Conservation (phyloP, 192 early-diverging fungal species). For the Umbelopsis ramanniana region DNA sequence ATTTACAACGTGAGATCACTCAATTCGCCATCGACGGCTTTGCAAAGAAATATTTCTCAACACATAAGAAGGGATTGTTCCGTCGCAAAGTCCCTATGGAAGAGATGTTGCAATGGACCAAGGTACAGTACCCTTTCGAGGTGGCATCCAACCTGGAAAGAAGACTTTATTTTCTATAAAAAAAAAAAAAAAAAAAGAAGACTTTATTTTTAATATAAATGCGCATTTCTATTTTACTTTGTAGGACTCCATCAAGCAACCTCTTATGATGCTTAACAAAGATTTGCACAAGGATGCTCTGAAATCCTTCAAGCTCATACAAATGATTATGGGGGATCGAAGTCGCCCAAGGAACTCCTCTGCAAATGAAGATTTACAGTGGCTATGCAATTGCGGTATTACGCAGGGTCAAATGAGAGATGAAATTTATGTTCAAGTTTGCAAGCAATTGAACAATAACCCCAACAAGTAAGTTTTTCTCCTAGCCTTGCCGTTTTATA, state of each 20-base stretch:
- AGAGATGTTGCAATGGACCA: slow-evolving; percentile 84
- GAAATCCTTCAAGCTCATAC: slow-evolving; percentile 83
- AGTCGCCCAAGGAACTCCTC: slow-evolving; percentile 34
- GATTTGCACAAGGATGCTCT: slow-evolving; percentile 86
- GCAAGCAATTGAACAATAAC: slow-evolving; percentile 85
- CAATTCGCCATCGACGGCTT: slow-evolving; percentile 86
- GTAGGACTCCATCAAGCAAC: slow-evolving; percentile 72
- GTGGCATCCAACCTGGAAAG: too few relatives aligned
- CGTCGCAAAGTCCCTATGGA: slow-evolving; percentile 85
- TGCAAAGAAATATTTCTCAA: slow-evolving; percentile 90
- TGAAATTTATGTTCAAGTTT: slow-evolving; percentile 94
- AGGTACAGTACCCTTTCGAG: slow-evolving; percentile 49
- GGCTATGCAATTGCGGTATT: slow-evolving; percentile 79
- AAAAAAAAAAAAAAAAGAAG: too few relatives aligned
- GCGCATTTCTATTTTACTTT: slow-evolving; percentile 36
- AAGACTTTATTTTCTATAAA: too few relatives aligned
- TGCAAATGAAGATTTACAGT: slow-evolving; percentile 70
- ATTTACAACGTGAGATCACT: slow-evolving; percentile 73
- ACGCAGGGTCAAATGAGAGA: slow-evolving; percentile 79
- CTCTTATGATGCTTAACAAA: slow-evolving; percentile 83
- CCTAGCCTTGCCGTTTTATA: slow-evolving; percentile 11
- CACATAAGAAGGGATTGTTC: slow-evolving; percentile 86
- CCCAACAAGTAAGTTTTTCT: slow-evolving; percentile 58
- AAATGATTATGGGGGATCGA: slow-evolving; percentile 83
- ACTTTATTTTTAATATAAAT: too few relatives aligned